phyloP scores from a whole-genome alignment of 257 asterid species.

The Solanum dulcamara region DNA sequence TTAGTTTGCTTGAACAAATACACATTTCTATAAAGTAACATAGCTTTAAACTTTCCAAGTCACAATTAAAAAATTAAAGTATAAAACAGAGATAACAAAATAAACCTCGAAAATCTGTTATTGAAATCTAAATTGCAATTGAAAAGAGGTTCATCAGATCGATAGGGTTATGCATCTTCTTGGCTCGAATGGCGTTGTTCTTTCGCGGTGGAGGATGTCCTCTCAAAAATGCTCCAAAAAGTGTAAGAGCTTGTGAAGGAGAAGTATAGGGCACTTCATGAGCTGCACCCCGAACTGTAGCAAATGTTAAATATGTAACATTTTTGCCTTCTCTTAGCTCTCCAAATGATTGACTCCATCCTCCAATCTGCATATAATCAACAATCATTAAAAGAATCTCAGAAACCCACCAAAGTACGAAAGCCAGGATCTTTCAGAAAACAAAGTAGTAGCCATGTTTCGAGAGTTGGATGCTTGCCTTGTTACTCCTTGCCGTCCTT shows the following conservation, averaged over 20 bases:
- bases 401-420: too few relatives aligned
- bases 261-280: slow-evolving; percentile 18
- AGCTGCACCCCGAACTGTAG: slow-evolving; percentile 12
- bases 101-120: not conserved
- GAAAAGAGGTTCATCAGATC: not conserved
- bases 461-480: too few relatives aligned
- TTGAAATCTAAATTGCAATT: not conserved
- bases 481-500: too few relatives aligned
- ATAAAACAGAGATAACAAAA: not conserved
- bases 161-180: not conserved
- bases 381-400: too few relatives aligned
- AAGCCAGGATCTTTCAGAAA: too few relatives aligned
- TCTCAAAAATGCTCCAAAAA: slow-evolving; percentile 3
- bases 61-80: not conserved
- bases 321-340: not conserved
- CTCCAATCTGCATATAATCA: slow-evolving; percentile 4
- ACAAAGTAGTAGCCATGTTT: not conserved
- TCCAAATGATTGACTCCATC: slow-evolving; percentile 15
- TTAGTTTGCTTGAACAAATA: too few relatives aligned
- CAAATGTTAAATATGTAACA: slow-evolving; percentile 9
- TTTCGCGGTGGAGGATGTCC: not conserved
- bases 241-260: slow-evolving; percentile 15
- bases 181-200: not conserved
- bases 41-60: not conserved
- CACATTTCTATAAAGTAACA: too few relatives aligned